Percentiles rank a stretch among this genome's conserved stretches.
Conservation (phyloP, 441 rosid genomes). For the Erysimum cheiri region DNA sequence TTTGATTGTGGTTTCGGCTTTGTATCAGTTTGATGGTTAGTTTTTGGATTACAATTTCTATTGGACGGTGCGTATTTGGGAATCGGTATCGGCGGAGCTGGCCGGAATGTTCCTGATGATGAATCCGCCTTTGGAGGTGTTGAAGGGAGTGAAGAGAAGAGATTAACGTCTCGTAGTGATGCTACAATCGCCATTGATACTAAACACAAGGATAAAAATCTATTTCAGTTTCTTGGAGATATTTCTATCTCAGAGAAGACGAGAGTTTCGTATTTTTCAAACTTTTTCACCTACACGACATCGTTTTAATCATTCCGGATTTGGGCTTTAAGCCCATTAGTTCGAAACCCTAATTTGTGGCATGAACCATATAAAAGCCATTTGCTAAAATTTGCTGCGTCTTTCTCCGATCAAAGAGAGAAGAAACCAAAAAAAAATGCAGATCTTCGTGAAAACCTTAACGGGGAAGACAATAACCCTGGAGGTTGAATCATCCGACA, state of each 20-base stretch:
- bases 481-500: conserved; percentile 70
- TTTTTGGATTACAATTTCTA: conserved; percentile 41
- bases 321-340: too few relatives aligned
- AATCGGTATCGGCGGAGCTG: conserved; percentile 61
- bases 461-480: conserved; percentile 86
- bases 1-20: conserved; percentile 36
- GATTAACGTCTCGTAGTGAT: conserved; percentile 60
- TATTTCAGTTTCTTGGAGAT: background rate
- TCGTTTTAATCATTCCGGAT: background rate
- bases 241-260: background rate
- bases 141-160: conserved; percentile 76
- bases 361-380: conserved; percentile 1
- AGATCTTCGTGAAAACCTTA: conserved; percentile 88
- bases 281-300: background rate
- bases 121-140: conserved; percentile 53
- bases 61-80: conserved; percentile 67
- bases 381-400: background rate
- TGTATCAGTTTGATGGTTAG: conserved; percentile 8
- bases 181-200: conserved; percentile 56
- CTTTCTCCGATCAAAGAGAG: background rate
- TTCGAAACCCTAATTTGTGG: conserved; percentile 30
- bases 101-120: conserved; percentile 38
- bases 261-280: background rate
- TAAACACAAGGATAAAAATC: background rate
- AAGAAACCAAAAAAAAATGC: conserved; percentile 53